Conservation (phyloP, 2,329 filamentous ascomycete genomes). For the Elsinoe fawcettii region DNA sequence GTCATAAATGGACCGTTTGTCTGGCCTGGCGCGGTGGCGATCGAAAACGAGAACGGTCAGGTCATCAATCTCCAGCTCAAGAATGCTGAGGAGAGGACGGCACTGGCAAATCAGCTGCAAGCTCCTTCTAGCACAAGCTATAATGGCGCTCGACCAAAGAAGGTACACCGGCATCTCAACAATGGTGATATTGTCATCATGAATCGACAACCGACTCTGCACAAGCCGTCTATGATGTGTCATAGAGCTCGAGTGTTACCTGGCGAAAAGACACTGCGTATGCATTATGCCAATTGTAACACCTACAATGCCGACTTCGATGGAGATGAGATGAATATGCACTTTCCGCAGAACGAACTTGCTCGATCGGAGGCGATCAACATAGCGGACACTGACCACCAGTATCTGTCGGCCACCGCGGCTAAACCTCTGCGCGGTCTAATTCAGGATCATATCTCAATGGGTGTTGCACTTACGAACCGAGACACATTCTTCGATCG, state of each 20-base stretch:
- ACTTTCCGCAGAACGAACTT: constrained; percentile 95
- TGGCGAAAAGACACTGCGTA: constrained; percentile 93
- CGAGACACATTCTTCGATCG: constrained; percentile 85
- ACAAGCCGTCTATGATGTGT: constrained; percentile 99
- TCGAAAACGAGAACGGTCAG: constrained; percentile 92
- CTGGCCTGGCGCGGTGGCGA: constrained; percentile 89
- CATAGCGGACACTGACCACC: constrained; percentile 92
- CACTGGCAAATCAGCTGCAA: constrained; percentile 85
- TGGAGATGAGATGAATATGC: constrained; percentile 99
- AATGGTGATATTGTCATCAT: constrained; percentile 97
- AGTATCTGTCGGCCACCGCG: constrained; percentile 88
- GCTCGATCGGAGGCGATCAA: constrained; percentile 87
- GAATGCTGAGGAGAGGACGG: constrained; percentile 76
- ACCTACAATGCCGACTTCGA: constrained; percentile 99
- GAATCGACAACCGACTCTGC: constrained; percentile 96
- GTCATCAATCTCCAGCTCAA: constrained; percentile 83
- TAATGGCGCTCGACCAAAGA: constrained; percentile 78
- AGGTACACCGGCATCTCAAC: constrained; percentile 90
- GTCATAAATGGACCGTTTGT: constrained; percentile 90
- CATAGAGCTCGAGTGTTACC: constrained; percentile 86
- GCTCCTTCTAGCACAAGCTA: constrained; percentile 70
- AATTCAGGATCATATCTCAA: constrained; percentile 97
- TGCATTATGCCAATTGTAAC: constrained; percentile 99
- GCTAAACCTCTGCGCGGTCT: constrained; percentile 90
- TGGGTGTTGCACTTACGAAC: constrained; percentile 83